phyloP scores from a whole-genome alignment of 768 basidiomycete species.

The Agaricus sinodeliciosus region DNA sequence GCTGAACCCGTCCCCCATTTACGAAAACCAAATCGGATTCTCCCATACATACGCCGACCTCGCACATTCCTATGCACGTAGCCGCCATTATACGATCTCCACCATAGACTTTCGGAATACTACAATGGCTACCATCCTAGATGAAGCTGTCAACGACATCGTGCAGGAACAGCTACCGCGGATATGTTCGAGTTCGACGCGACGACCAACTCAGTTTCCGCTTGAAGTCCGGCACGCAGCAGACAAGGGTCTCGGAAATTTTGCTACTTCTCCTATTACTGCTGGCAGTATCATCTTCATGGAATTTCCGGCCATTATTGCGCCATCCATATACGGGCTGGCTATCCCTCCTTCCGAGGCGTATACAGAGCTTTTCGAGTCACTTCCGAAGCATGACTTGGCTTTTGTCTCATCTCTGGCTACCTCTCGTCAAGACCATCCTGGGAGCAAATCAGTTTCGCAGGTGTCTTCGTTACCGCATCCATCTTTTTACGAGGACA shows the following conservation, averaged over 20 bases:
- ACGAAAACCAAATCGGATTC: constrained; percentile 15
- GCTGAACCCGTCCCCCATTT: background rate
- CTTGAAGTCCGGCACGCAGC: constrained; percentile 20
- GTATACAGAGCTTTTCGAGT: constrained; percentile 21
- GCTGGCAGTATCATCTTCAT: constrained; percentile 26
- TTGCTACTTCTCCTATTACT: constrained; percentile 26
- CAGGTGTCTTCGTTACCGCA: constrained; percentile 21
- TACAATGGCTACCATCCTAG: constrained; percentile 23
- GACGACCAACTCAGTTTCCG: background rate
- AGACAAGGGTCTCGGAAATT: constrained; percentile 29
- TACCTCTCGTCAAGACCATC: constrained; percentile 13
- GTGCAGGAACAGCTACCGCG: constrained; percentile 14
- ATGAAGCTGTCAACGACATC: constrained; percentile 21
- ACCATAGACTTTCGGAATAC: constrained; percentile 15
- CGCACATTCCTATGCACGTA: constrained; percentile 17
- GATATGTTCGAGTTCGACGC: background rate
- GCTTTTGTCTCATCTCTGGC: constrained; percentile 1
- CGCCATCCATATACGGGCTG: constrained; percentile 18
- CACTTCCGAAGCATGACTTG: constrained; percentile 16
- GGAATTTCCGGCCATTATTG: constrained; percentile 35
- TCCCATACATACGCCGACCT: constrained; percentile 20
- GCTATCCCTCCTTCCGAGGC: constrained; percentile 21
- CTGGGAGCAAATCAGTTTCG: constrained; percentile 19
- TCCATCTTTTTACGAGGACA: constrained; percentile 30
- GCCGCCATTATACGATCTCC: constrained; percentile 20